phyloP scores from a whole-genome alignment of 805 yeast genomes.

The Kodamaea restingae region DNA sequence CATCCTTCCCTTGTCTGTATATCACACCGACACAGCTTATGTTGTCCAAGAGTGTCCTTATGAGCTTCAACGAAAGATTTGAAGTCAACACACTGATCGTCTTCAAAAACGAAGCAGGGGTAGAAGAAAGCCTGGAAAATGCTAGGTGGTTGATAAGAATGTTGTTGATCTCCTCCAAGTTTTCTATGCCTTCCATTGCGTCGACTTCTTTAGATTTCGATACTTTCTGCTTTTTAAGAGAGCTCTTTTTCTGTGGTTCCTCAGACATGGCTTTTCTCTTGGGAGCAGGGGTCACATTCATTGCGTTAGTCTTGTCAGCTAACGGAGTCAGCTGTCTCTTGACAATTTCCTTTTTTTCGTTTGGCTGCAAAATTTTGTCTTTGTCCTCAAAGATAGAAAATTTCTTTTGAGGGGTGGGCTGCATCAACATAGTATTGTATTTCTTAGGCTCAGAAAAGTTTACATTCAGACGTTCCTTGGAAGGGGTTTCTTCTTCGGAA shows the following conservation, averaged over 20 bases:
- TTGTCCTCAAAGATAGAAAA: slow-evolving; percentile 15
- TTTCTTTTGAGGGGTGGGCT: slow-evolving; percentile 1
- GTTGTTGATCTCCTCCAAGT: slow-evolving; percentile 53
- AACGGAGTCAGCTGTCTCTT: slow-evolving; percentile 20
- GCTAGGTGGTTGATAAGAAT: slow-evolving; percentile 81
- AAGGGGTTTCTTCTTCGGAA: slow-evolving; percentile 3
- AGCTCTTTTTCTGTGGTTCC: slow-evolving; percentile 26
- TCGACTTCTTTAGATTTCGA: slow-evolving; percentile 12
- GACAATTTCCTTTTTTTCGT: slow-evolving; percentile 15
- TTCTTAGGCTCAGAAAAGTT: neutral
- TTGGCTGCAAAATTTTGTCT: slow-evolving; percentile 9
- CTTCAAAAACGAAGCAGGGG: slow-evolving; percentile 72
- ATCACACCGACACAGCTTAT: slow-evolving; percentile 79
- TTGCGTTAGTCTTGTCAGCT: slow-evolving; percentile 24
- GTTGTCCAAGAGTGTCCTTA: slow-evolving; percentile 42
- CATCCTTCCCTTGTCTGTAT: slow-evolving; percentile 87
- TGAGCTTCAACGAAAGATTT: slow-evolving; percentile 39
- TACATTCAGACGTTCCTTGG: slow-evolving; percentile 1
- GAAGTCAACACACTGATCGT: slow-evolving; percentile 57
- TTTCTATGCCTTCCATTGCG: slow-evolving; percentile 24
- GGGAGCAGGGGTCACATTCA: neutral
- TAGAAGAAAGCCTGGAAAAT: slow-evolving; percentile 80
- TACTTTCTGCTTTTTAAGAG: slow-evolving; percentile 18
- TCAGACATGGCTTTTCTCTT: slow-evolving; percentile 30
- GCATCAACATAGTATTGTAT: neutral